Evolutionary conservation across 2,329 filamentous ascomycete genomes (phyloP), one percentile per base, ranked within the genome.

Genomic region (Diaporthe longicolla): DNA sequence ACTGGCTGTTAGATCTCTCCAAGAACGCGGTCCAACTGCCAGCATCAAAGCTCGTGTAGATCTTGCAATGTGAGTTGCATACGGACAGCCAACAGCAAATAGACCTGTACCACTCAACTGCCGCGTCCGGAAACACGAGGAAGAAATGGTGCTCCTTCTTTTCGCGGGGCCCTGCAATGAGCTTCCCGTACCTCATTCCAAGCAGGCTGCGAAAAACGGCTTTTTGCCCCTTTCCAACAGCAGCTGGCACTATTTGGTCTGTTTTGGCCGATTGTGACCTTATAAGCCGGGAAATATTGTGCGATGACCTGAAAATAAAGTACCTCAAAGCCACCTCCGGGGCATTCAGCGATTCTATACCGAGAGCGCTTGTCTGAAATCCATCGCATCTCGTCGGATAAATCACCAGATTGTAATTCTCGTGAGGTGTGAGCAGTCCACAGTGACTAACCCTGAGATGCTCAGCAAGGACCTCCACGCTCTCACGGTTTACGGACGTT

Each of bases 11-110:
- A 37, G 76, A 54, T 48, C 54, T 74, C 24, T 79, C 79, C 11
- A 79, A 40, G 75, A 91, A 90, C 24, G 80, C 81, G 6, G 79
- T 75, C 89, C 89, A 91, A 11, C 86, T 82, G 0, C 88, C 88
- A 8, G 82, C 48, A 0, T 78, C 78, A 17, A 84, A 77, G 63
- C 84, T 85, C 9, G 81, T 83, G 40, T 83, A 85, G 13, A 90
- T 81, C 24, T 81, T 82, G 76, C 85, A 87, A 2, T 82, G 76
- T 0, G 82, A 76, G 43, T 86, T 82, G 48, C 81, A 83, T 6
- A 77, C 77, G 8, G 80, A 81, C 13, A 91, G 77, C 87, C 88
- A 90, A 24, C 81, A 79, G 37, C 78, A 81, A 3, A 89, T n/a
- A 11, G 86, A 82, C 11, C 80, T 76, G 24, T 82, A 81, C 50